Conservation (phyloP, 495 filamentous ascomycete species). For the Aspergillus asperescens region DNA sequence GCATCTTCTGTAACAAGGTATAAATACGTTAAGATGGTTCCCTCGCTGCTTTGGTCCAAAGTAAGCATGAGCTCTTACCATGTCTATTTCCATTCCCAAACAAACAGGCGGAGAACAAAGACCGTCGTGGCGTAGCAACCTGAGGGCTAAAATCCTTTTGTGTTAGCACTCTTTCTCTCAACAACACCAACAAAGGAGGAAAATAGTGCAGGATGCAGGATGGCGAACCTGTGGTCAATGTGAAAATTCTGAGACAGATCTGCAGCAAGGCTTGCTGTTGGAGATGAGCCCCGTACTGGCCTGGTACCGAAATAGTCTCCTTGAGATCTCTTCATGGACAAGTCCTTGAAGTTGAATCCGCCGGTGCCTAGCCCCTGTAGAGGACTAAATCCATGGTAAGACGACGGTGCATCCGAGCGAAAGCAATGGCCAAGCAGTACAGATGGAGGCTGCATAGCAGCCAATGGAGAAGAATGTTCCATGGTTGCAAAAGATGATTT, state of each 20-base stretch:
- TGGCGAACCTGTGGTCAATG: conserved; percentile 75
- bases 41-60: neutral
- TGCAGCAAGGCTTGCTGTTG: conserved; percentile 80
- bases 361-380: conserved; percentile 54
- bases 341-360: conserved; percentile 67
- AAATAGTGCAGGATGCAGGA: neutral
- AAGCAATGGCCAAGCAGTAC: conserved; percentile 53
- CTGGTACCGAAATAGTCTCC: conserved; percentile 74
- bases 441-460: conserved; percentile 83
- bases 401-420: conserved; percentile 47
- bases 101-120: conserved; percentile 80
- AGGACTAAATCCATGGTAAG: conserved; percentile 45
- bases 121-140: conserved; percentile 83
- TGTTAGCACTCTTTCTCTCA: conserved; percentile 23
- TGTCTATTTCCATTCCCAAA: conserved; percentile 60
- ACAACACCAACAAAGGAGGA: neutral
- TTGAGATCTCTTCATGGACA: conserved; percentile 59
- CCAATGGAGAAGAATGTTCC: conserved; percentile 91
- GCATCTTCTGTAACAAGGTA: conserved; percentile 48
- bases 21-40: conserved; percentile 17
- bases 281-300: conserved; percentile 76
- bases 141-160: conserved; percentile 64
- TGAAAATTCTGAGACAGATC: conserved; percentile 97
- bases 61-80: conserved; percentile 53
- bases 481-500: conserved; percentile 41